Conservation (phyloP, 2,329 filamentous ascomycete genomes). For the Microcera coccophila region DNA sequence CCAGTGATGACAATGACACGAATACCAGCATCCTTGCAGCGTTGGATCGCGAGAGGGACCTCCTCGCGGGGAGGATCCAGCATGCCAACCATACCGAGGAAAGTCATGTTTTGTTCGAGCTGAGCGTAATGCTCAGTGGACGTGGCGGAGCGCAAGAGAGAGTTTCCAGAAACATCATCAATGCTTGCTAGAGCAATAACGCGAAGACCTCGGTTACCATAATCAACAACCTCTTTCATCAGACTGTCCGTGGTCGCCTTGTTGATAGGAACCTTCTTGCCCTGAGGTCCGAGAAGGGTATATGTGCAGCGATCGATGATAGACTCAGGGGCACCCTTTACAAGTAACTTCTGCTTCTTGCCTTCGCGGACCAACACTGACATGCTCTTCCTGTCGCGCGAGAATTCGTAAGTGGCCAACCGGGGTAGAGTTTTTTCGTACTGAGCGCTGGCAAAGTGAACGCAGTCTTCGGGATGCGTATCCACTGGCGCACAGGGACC, state of each 20-base stretch:
- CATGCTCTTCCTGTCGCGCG: slow-evolving; percentile 98
- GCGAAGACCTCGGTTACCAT: slow-evolving; percentile 87
- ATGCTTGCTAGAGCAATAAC: slow-evolving; percentile 89
- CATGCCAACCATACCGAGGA: slow-evolving; percentile 93
- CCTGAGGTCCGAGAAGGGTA: slow-evolving; percentile 71
- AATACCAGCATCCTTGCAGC: slow-evolving; percentile 91
- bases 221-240: slow-evolving; percentile 76
- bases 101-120: slow-evolving; percentile 89
- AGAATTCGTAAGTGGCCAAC: slow-evolving; percentile 92
- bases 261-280: slow-evolving; percentile 70
- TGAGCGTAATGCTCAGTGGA: slow-evolving; percentile 78
- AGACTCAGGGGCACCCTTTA: slow-evolving; percentile 95
- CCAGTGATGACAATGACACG: slow-evolving; percentile 97
- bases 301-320: slow-evolving; percentile 90
- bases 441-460: slow-evolving; percentile 78
- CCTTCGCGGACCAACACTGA: slow-evolving; percentile 80
- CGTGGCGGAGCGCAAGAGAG: slow-evolving; percentile 70
- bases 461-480: slow-evolving; percentile 55
- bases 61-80: slow-evolving; percentile 93
- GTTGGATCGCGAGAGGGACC: slow-evolving; percentile 77
- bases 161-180: slow-evolving; percentile 68
- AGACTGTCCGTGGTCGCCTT: slow-evolving; percentile 67
- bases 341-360: slow-evolving; percentile 72
- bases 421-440: slow-evolving; percentile 75
- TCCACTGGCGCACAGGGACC: slow-evolving; percentile 67